These are phyloP conservation scores for Yamadazyma triangularis DNA, from an alignment of 1,139 yeast genomes.

Conservation along the genomic window DNA sequence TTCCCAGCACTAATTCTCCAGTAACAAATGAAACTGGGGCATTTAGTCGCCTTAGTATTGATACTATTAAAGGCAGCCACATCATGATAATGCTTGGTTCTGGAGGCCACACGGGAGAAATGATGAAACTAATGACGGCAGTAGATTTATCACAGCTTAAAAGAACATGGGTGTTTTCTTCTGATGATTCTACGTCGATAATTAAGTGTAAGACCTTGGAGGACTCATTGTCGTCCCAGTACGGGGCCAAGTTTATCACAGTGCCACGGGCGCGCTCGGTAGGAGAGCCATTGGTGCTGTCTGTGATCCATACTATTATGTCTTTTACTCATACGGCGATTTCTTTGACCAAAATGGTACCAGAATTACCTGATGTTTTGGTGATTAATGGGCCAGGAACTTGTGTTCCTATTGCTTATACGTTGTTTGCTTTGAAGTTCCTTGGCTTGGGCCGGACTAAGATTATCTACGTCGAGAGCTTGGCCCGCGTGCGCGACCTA, in stretches of 20 bases:
- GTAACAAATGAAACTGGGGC: conserved; percentile 5
- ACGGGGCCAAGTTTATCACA: conserved; percentile 23
- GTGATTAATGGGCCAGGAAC: conserved; percentile 95
- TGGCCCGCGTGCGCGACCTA: conserved; percentile 75
- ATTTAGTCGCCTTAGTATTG: no score
- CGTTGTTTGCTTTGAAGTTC: conserved; percentile 50
- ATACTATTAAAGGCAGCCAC: conserved; percentile 17
- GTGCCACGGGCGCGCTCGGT: conserved; percentile 77
- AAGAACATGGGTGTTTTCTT: conserved; percentile 44
- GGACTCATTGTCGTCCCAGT: conserved; percentile 13
- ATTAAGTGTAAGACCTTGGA: conserved; percentile 46
- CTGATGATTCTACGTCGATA: conserved; percentile 59
- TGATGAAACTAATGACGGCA: conserved; percentile 61
- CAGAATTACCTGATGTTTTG: conserved; percentile 46
- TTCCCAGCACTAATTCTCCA: conserved; percentile 21
- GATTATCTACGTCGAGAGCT: conserved; percentile 78
- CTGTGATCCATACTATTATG: conserved; percentile 47
- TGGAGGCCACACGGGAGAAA: conserved; percentile 95
- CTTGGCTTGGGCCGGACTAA: conserved; percentile 50
- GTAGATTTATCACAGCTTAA: conserved; percentile 20
- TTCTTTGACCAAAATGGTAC: conserved; percentile 13
- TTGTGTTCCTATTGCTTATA: conserved; percentile 69
- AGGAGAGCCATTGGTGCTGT: conserved; percentile 55
- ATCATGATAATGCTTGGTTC: conserved; percentile 67
- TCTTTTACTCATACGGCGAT: conserved; percentile 31